A percentile compares a stretch with the other conserved stretches of the same genome.
Conservation (phyloP, 2,329 filamentous ascomycete species). For the Grosmannia penicillata region DNA sequence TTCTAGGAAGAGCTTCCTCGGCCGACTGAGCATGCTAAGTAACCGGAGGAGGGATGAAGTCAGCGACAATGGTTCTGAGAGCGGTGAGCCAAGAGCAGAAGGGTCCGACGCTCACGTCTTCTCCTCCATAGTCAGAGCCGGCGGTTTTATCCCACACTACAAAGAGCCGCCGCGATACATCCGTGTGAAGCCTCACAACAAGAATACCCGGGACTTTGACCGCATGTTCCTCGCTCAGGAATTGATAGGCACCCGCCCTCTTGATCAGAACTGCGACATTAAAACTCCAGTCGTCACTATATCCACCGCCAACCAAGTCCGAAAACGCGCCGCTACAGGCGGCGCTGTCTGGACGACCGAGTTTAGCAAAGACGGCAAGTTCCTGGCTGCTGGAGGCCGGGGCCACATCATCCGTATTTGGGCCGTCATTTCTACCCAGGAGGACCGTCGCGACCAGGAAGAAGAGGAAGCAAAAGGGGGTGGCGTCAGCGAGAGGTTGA, state of each 20-base stretch:
- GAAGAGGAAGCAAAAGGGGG: constrained; percentile 44
- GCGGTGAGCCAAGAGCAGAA: constrained; percentile 52
- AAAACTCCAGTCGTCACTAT: constrained; percentile 14
- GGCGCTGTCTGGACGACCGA: constrained; percentile 83
- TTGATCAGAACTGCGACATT: constrained; percentile 14
- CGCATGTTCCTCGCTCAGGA: constrained; percentile 86
- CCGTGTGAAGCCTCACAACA: constrained; percentile 66
- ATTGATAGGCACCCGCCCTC: constrained; percentile 45
- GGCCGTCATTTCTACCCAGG: constrained; percentile 68
- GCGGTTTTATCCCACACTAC: constrained; percentile 69
- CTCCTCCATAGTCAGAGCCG: constrained; percentile 55
- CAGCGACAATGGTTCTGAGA: constrained; percentile 55
- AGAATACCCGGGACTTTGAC: constrained; percentile 70
- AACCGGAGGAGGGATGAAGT: constrained; percentile 56
- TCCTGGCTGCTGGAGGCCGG: constrained; percentile 82
- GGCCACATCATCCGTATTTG: constrained; percentile 78
- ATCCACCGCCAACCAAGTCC: constrained; percentile 20
- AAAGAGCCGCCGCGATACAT: constrained; percentile 88
- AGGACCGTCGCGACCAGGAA: constrained; percentile 63
- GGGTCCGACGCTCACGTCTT: constrained; percentile 75
- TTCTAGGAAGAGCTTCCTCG: constrained; percentile 78
- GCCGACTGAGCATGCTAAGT: constrained; percentile 57
- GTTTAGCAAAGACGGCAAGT: constrained; percentile 84
- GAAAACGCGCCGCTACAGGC: constrained; percentile 25
- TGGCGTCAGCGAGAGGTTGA: constrained; percentile 48